Base-by-base conservation (phyloP, 371 early-diverging fungal species). In the Apophysomyces variabilis region DNA sequence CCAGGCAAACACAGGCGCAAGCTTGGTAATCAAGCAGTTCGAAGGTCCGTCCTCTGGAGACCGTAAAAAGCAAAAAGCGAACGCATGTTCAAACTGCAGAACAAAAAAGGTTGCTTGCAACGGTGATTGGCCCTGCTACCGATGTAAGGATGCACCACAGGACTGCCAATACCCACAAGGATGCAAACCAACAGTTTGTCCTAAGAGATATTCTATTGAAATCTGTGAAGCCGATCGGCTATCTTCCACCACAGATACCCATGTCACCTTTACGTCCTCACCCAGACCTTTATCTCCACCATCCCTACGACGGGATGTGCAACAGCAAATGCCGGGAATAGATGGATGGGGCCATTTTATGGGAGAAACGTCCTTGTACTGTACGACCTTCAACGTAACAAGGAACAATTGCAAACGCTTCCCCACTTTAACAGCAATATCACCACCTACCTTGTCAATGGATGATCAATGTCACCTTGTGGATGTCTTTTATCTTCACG, bases 401-500 rank as follows among this genome's bases (percentile, higher is more conserved):
- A 14, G 35, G 58, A 62, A 62, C 69, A 50, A 56, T 67, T 60
- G 9, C 57, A 56, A 3, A 60, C 66, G 45, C 58, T 66, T 21
- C 62, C 59, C 44, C 21, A 57, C 35, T 61, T 39, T 57, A 12
- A 60, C 69, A 13, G 16, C 45, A 38, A 21, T 11, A 38, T 35
- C 7, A 13, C 58, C 26, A 36, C 64, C 44, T 14, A n/a, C 0
- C 6, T 61, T 77, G 13, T 46, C 66, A n/a, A 21, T 39, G 8
- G 26, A 65, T 4, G 73, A 76, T 12, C 75, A 78, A 50, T 37
- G 39, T 26, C 67, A 73, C 44, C 71, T 89, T 11, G 78, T 89
- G 13, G 75, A 83, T 14, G 64, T 82, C 5, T 87, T 85, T 68
- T 87, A 84, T 65, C 61, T 71, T 14, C 80, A 85, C 68, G 58